phyloP scores from a whole-genome alignment of 2,329 filamentous ascomycete species.

The Emmonsia crescens region DNA sequence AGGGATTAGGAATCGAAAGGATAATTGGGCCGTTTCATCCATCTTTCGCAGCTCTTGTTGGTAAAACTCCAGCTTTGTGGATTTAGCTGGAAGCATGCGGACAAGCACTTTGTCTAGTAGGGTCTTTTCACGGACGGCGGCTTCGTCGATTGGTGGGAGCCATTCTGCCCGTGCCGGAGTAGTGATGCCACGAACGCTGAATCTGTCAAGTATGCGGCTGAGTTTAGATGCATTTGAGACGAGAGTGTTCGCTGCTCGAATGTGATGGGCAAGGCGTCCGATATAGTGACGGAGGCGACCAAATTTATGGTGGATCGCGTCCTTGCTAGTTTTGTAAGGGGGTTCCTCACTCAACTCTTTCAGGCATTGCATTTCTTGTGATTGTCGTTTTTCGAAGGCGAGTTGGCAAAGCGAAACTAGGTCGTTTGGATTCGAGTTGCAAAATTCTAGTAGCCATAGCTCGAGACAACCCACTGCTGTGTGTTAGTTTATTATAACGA shows the following conservation, averaged over 20 bases:
- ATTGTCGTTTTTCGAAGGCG: slow-evolving; percentile 11
- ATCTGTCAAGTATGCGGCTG: slow-evolving; percentile 23
- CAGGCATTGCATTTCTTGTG: neutral
- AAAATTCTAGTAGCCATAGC: slow-evolving; percentile 2
- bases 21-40: slow-evolving; percentile 20
- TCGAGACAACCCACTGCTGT: slow-evolving; percentile 4
- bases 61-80: slow-evolving; percentile 8
- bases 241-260: slow-evolving; percentile 31
- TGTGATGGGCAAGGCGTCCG: slow-evolving; percentile 36
- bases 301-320: slow-evolving; percentile 15
- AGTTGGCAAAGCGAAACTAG: slow-evolving; percentile 11
- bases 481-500: neutral
- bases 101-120: slow-evolving; percentile 17
- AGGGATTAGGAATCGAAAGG: slow-evolving; percentile 15
- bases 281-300: slow-evolving; percentile 31
- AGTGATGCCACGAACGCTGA: slow-evolving; percentile 15
- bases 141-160: slow-evolving; percentile 12
- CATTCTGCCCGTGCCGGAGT: slow-evolving; percentile 5
- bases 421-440: slow-evolving; percentile 1
- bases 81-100: slow-evolving; percentile 17
- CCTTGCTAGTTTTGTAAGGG: neutral
- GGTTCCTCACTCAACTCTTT: neutral
- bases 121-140: slow-evolving; percentile 8
- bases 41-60: slow-evolving; percentile 19
- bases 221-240: slow-evolving; percentile 25